Conservation (phyloP, 169 alveolate species). For the Amoebophrya sp. region DNA sequence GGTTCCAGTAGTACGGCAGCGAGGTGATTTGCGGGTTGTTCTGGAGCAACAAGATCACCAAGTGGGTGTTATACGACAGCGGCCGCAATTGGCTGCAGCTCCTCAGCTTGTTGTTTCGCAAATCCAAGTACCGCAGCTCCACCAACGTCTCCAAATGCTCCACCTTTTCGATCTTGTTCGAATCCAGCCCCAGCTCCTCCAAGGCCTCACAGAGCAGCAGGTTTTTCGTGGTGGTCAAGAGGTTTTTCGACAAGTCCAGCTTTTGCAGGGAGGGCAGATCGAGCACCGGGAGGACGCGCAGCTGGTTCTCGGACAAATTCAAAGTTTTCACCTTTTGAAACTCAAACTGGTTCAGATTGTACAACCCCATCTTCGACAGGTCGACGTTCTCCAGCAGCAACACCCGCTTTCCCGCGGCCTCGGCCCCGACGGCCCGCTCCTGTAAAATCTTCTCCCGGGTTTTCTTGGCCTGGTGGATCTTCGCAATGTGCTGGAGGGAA, state of each 20-base stretch:
- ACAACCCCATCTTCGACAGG: background rate
- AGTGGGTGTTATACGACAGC: background rate
- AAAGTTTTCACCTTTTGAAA: background rate
- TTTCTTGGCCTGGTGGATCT: no score
- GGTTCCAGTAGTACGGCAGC: background rate
- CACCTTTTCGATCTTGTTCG: background rate
- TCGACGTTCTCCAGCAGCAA: background rate
- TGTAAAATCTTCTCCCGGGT: no score
- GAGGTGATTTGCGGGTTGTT: background rate
- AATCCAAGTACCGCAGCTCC: background rate
- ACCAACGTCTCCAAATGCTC: background rate
- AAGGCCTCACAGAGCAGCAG: no score
- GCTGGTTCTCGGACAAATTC: background rate
- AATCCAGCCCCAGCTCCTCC: no score
- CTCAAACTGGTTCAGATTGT: background rate
- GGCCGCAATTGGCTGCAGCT: no score
- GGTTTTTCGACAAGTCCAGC: background rate
- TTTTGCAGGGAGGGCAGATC: background rate
- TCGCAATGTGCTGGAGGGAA: no score
- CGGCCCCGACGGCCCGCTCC: no score
- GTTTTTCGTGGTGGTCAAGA: background rate
- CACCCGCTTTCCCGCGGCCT: background rate
- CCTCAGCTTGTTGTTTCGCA: background rate
- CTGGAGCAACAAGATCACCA: background rate
- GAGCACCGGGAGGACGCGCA: background rate